phyloP scores from a whole-genome alignment of 306 rosid species.

The Cicer pinnatifidum region DNA sequence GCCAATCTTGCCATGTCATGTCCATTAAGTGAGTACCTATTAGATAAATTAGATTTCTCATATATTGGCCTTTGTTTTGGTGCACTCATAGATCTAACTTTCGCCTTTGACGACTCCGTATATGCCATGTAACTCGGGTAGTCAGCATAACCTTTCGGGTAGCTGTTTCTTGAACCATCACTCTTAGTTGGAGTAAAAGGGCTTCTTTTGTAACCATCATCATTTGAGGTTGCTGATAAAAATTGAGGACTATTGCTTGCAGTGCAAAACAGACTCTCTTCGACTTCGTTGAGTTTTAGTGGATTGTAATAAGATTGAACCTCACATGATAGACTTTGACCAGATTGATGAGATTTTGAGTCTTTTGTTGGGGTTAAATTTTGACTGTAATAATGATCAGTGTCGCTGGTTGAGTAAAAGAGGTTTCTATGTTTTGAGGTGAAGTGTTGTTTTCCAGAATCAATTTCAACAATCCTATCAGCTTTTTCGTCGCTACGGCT shows the following conservation, averaged over 20 bases:
- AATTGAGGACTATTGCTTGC: slow-evolving; percentile 68
- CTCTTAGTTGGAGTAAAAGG: slow-evolving; percentile 77
- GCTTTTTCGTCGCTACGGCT: slow-evolving; percentile 55
- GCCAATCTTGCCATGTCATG: slow-evolving; percentile 51
- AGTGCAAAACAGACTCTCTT: slow-evolving; percentile 68
- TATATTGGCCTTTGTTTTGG: slow-evolving; percentile 81
- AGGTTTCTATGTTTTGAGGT: slow-evolving; percentile 55
- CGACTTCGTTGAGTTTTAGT: slow-evolving; percentile 51
- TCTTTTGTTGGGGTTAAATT: slow-evolving; percentile 62
- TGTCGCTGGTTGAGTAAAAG: slow-evolving; percentile 49
- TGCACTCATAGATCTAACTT: slow-evolving; percentile 78
- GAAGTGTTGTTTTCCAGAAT: slow-evolving; percentile 54
- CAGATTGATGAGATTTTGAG: slow-evolving; percentile 59
- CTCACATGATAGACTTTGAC: slow-evolving; percentile 61
- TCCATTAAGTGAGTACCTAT: slow-evolving; percentile 56
- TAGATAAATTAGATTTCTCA: slow-evolving; percentile 68
- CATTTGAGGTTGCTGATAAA: slow-evolving; percentile 61
- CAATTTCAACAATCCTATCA: slow-evolving; percentile 64
- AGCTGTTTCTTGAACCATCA: slow-evolving; percentile 64
- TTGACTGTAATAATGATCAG: slow-evolving; percentile 56
- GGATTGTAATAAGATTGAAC: slow-evolving; percentile 59
- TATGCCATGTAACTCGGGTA: slow-evolving; percentile 85
- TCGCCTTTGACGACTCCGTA: slow-evolving; percentile 87
- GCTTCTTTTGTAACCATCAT: slow-evolving; percentile 58
- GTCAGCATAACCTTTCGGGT: slow-evolving; percentile 59